Percentiles rank a stretch among this genome's conserved stretches.
Evolutionary conservation across 2,329 filamentous ascomycete species (phyloP).

Genomic region (Xylaria multiplex): DNA sequence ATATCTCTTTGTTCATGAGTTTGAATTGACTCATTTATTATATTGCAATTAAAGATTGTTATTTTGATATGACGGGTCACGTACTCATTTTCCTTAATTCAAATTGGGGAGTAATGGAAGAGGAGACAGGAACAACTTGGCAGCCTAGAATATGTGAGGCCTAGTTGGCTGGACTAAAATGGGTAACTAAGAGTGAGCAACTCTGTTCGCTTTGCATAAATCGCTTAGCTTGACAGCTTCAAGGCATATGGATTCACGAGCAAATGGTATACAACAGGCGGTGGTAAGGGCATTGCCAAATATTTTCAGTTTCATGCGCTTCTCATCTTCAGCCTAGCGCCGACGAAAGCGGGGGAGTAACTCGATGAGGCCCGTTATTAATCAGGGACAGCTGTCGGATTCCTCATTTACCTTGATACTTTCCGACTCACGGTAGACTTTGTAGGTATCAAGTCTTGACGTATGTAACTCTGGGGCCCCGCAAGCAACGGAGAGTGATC

Average conservation of each 20-base stretch:
- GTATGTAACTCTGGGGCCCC: slow-evolving; percentile 28
- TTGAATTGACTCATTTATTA: slow-evolving; percentile 7
- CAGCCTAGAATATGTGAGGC: slow-evolving; percentile 1
- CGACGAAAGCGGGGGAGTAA: background rate
- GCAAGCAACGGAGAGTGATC: slow-evolving; percentile 26
- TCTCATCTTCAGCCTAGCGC: slow-evolving; percentile 22
- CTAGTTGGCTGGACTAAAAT: slow-evolving; percentile 19
- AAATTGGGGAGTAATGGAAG: background rate
- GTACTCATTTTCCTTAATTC: slow-evolving; percentile 13
- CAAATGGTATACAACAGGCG: slow-evolving; percentile 10
- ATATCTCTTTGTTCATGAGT: slow-evolving; percentile 22
- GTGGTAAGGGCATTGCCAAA: background rate
- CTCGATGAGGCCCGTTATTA: slow-evolving; percentile 3
- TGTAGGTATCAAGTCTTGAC: slow-evolving; percentile 10
- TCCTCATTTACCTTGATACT: background rate
- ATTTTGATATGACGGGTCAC: slow-evolving; percentile 4
- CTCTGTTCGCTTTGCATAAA: slow-evolving; percentile 23
- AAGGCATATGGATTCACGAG: slow-evolving; percentile 8
- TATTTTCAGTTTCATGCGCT: background rate
- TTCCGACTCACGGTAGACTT: no score
- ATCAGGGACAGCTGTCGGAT: background rate
- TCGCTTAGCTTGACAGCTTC: slow-evolving; percentile 8
- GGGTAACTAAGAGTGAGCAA: slow-evolving; percentile 22
- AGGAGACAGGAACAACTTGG: slow-evolving; percentile 9
- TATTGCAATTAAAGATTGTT: slow-evolving; percentile 8